Conservation (phyloP, 768 basidiomycete species). For the Boletus coccyginus region DNA sequence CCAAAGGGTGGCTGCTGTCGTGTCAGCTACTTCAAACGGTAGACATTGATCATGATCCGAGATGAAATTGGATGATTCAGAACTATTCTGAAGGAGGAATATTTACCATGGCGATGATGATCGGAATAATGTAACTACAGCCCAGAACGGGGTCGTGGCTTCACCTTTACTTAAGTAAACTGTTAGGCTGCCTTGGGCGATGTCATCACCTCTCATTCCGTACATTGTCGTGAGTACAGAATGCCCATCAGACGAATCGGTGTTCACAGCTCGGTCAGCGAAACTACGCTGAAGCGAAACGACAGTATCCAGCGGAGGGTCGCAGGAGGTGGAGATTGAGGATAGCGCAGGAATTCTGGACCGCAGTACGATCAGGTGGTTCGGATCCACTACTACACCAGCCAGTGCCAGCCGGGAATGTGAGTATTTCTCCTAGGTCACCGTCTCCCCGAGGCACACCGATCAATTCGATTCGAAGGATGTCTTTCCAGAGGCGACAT, state of each 20-base stretch:
- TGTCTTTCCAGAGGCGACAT: slow-evolving; percentile 11
- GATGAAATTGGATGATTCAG: not conserved
- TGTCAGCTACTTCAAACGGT: not conserved
- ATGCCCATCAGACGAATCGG: not conserved
- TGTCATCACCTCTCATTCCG: slow-evolving; percentile 20
- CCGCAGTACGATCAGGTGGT: slow-evolving; percentile 20
- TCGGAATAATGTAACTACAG: not conserved
- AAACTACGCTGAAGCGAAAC: slow-evolving; percentile 45
- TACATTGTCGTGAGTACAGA: slow-evolving; percentile 19
- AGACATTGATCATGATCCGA: not conserved
- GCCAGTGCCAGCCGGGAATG: slow-evolving; percentile 3
- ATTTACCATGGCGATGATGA: no score
- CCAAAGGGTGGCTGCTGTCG: not conserved
- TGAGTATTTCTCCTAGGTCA: not conserved
- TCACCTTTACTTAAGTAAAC: not conserved
- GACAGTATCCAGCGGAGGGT: slow-evolving; percentile 48
- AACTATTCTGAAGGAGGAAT: no score
- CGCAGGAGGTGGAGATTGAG: slow-evolving; percentile 55
- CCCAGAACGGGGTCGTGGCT: not conserved
- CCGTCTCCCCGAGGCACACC: not conserved
- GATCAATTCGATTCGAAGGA: slow-evolving; percentile 14
- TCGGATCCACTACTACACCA: slow-evolving; percentile 7
- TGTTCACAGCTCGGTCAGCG: slow-evolving; percentile 26
- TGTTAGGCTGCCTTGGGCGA: not conserved
- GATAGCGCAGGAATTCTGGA: slow-evolving; percentile 51